phyloP scores from a whole-genome alignment of 1,284 basidiomycete species.

The Cutaneotrichosporon mucoides region DNA sequence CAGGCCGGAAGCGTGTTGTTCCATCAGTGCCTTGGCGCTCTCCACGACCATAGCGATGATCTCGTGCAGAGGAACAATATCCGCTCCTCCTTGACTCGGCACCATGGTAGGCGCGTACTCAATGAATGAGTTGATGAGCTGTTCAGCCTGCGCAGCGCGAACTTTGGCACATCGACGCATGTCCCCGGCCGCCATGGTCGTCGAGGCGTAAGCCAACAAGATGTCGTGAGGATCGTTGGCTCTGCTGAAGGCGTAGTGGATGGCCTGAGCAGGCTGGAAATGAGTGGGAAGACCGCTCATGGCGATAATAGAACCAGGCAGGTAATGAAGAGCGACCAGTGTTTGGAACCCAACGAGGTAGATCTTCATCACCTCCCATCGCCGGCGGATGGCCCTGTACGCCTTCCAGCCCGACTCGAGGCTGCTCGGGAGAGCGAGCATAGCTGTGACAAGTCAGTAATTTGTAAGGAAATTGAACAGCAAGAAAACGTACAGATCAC shows the following conservation, averaged over 20 bases:
- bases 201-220: conserved; percentile 20
- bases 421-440: conserved; percentile 15
- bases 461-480: conserved; percentile 1
- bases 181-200: conserved; percentile 19
- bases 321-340: conserved; percentile 35
- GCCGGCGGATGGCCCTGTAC: conserved; percentile 34
- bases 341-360: conserved; percentile 29
- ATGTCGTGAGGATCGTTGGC: conserved; percentile 34
- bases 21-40: conserved; percentile 36
- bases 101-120: conserved; percentile 23
- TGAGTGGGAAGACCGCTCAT: conserved; percentile 27
- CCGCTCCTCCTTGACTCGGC: conserved; percentile 8
- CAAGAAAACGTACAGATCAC: conserved; percentile 26
- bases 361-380: conserved; percentile 33
- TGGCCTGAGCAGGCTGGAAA: conserved; percentile 14
- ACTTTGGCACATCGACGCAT: conserved; percentile 30
- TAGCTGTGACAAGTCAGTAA: conserved; percentile 1
- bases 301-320: conserved; percentile 30
- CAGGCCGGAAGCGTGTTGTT: conserved; percentile 33
- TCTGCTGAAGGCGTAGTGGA: conserved; percentile 30
- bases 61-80: conserved; percentile 33
- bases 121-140: conserved; percentile 24
- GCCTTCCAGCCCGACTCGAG: conserved; percentile 26
- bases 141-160: conserved; percentile 31
- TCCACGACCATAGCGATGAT: conserved; percentile 33